Base-by-base conservation (phyloP, 1,284 basidiomycete genomes). In the Fomitiporia mediterranea region DNA sequence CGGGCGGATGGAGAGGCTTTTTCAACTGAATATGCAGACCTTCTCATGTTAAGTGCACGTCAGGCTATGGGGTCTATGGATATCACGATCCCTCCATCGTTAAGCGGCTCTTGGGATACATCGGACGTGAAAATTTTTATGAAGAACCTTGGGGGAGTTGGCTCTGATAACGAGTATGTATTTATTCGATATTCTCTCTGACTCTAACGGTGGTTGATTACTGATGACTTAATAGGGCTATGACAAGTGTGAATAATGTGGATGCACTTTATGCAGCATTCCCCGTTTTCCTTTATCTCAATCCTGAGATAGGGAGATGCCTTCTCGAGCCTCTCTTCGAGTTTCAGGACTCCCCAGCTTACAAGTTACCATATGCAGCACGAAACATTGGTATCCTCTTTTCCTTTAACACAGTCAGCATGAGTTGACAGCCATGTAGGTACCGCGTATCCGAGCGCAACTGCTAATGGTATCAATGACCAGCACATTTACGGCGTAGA, bases 201-300 rank as follows among this genome's bases (percentile, higher is more conserved):
- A 6, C n/a, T 2, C n/a, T n/a, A 8, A 5, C 13, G 5, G 19
- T 42, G 13, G 28, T 52, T 25, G 3, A 37, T 37, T 37, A 37
- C 11, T 37, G 35, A 13, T 17, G 35, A 2, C 11, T 37, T 9
- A 2, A 4, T 37, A 35, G 19, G 47, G 21, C 39, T 21, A 68
- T 3, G 2, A 6, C 30, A 9, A 69, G 74, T 5, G 68, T 73
- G 4, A 79, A 75, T 57, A 73, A 78, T 1, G 76, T 79, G 2
- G 79, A 81, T 56, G 69, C 69, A 2, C 65, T 82, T 6, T 80
- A 74, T 57, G 70, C 77, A 0, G 68, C 77, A 0, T 72, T 77
- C 46, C 79, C 80, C 0, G 68, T 73, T 3, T 70, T 75, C 32
- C 60, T 81, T 30, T 79, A 76, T 60, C 59, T 79, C 55, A 78